Evolutionary conservation across 306 rosid species (phyloP).

Genomic region (Ormosia semicastrata): DNA sequence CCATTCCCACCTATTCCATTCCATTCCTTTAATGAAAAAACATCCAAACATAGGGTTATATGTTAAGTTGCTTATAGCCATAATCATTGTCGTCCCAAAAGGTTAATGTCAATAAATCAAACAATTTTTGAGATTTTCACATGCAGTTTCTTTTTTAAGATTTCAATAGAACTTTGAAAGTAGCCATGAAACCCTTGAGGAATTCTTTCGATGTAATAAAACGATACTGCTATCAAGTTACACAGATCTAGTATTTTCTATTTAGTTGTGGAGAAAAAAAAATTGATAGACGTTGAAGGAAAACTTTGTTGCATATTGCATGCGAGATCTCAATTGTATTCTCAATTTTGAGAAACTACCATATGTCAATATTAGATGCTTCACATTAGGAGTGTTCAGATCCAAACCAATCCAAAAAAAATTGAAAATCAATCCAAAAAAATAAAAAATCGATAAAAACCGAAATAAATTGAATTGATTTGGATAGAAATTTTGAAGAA

Average conservation of each 20-base stretch:
- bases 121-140: neutral
- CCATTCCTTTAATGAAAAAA: no score
- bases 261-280: no score
- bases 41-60: no score
- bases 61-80: neutral
- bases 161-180: neutral
- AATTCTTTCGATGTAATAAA: neutral
- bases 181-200: neutral
- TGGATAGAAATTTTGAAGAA: no score
- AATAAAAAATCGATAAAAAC: no score
- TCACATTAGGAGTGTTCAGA: no score
- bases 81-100: neutral
- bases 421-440: no score
- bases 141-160: neutral
- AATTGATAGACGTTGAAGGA: neutral
- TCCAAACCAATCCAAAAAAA: no score
- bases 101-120: neutral
- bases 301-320: neutral
- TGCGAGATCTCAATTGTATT: neutral
- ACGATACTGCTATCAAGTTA: neutral
- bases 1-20: no score
- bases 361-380: neutral
- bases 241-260: no score
- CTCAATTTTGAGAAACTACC: neutral
- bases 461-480: no score